phyloP scores from a whole-genome alignment of 768 basidiomycete genomes.

The Mycena pura region DNA sequence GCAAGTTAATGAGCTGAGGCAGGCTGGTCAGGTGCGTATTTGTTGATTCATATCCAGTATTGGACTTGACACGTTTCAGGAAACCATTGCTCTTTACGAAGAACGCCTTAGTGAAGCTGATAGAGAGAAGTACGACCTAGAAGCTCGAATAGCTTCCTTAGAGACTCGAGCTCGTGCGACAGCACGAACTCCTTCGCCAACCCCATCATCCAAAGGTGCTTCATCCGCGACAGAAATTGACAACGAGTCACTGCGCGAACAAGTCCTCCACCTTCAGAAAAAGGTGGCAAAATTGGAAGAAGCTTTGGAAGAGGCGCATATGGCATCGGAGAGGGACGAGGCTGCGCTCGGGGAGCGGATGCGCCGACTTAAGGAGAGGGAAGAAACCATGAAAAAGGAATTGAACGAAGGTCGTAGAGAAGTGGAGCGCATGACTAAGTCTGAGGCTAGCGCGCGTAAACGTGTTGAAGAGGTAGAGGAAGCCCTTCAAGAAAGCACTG shows the following conservation, averaged over 20 bases:
- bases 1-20: conserved; percentile 84
- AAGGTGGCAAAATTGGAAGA: conserved; percentile 83
- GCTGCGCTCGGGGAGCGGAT: conserved; percentile 64
- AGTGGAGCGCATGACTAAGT: conserved; percentile 64
- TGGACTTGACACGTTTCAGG: conserved; percentile 49
- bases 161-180: conserved; percentile 51
- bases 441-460: conserved; percentile 64
- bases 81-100: conserved; percentile 95
- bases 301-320: conserved; percentile 77
- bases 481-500: conserved; percentile 85
- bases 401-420: conserved; percentile 68
- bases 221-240: conserved; percentile 89
- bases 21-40: conserved; percentile 80
- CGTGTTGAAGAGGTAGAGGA: conserved; percentile 89
- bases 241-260: conserved; percentile 90
- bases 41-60: not conserved
- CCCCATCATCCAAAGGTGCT: conserved; percentile 41
- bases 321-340: conserved; percentile 79
- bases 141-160: conserved; percentile 63
- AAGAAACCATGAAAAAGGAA: conserved; percentile 75
- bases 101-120: conserved; percentile 80
- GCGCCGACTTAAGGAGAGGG: conserved; percentile 74
- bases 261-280: conserved; percentile 86
- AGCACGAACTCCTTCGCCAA: conserved; percentile 36
- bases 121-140: conserved; percentile 77